Evolutionary conservation across 1,284 basidiomycete genomes (phyloP).

Genomic region (Austroboletus niveus): DNA sequence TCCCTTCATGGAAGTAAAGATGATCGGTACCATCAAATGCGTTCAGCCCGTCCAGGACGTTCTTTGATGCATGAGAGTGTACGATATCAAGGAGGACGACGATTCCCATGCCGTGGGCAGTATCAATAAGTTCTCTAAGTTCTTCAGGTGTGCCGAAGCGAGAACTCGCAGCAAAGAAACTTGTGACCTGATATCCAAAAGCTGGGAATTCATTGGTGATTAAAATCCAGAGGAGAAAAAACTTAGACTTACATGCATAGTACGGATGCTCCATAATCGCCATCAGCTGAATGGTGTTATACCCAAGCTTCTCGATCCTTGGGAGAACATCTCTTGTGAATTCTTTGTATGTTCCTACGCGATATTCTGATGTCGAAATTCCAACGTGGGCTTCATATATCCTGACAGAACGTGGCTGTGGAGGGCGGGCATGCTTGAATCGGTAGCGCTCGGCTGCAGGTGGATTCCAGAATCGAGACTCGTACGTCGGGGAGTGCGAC

Average conservation of each 20-base stretch:
- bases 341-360: conserved; percentile 95
- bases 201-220: conserved; percentile 44
- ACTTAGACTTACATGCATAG: conserved; percentile 79
- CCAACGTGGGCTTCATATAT: conserved; percentile 99
- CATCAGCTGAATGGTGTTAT: conserved; percentile 98
- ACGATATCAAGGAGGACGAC: conserved; percentile 95
- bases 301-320: conserved; percentile 88
- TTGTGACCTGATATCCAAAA: conserved; percentile 97
- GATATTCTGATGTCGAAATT: conserved; percentile 85
- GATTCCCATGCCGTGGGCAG: conserved; percentile 90
- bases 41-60: conserved; percentile 94
- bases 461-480: conserved; percentile 99
- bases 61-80: conserved; percentile 98
- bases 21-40: conserved; percentile 96
- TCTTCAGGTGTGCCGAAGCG: conserved; percentile 95
- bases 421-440: conserved; percentile 80
- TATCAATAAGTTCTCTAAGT: conserved; percentile 92
- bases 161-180: conserved; percentile 96
- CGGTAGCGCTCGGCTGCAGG: conserved; percentile 67
- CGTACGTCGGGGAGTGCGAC: conserved; percentile 86
- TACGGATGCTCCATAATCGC: conserved; percentile 98
- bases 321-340: conserved; percentile 86
- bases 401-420: conserved; percentile 68
- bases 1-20: conserved; percentile 94
- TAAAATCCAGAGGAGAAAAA: conserved; percentile 4